phyloP scores from a whole-genome alignment of 148 eudicot genomes.

The Mesembryanthemum crystallinum region DNA sequence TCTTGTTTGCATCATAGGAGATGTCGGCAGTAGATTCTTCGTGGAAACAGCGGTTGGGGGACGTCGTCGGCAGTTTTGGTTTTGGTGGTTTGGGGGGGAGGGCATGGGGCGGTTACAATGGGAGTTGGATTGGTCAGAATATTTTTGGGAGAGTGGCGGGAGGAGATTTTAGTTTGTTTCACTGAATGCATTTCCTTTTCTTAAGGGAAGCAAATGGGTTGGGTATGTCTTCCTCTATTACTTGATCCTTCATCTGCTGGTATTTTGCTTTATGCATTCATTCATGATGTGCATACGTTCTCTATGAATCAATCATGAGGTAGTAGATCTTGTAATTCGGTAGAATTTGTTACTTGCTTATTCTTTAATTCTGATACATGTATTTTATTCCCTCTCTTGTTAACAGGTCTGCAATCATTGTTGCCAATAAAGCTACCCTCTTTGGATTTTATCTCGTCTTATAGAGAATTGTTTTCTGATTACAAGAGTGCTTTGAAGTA shows the following conservation, averaged over 20 bases:
- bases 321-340: not conserved
- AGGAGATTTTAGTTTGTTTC: no score
- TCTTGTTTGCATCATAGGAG: no score
- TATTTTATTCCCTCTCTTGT: constrained; percentile 8
- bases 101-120: no score
- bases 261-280: not conserved
- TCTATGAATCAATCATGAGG: not conserved
- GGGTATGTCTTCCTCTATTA: not conserved
- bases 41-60: no score
- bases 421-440: constrained; percentile 52
- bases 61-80: no score
- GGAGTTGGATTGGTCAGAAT: no score
- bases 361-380: not conserved
- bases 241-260: not conserved
- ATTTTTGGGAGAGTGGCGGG: no score
- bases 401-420: constrained; percentile 50
- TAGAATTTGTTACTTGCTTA: not conserved
- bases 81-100: no score
- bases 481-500: constrained; percentile 59
- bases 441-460: constrained; percentile 38
- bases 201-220: no score
- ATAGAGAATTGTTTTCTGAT: constrained; percentile 34
- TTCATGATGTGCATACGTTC: not conserved
- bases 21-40: no score
- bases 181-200: no score